Evolutionary conservation across 768 basidiomycete species (phyloP).

Genomic region (Trametes meyenii): DNA sequence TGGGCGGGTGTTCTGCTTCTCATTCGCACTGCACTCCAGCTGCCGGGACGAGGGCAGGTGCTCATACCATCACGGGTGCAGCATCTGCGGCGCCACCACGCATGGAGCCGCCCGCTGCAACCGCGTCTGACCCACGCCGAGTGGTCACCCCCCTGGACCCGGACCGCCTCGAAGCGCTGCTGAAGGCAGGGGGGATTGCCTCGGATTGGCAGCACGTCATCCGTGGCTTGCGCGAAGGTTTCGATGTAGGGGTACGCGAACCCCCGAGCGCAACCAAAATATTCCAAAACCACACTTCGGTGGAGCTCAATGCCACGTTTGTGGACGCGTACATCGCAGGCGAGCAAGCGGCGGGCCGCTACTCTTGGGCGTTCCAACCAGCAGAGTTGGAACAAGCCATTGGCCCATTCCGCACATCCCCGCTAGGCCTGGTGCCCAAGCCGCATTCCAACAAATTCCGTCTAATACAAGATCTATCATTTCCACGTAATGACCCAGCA

Average conservation of each 20-base stretch:
- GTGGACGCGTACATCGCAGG: conserved; percentile 37
- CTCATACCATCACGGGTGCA: conserved; percentile 35
- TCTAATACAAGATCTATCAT: conserved; percentile 38
- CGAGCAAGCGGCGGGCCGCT: conserved; percentile 37
- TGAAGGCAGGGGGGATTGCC: conserved; percentile 24
- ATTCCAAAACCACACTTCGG: conserved; percentile 41
- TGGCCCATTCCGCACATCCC: conserved; percentile 45
- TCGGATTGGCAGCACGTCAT: conserved; percentile 35
- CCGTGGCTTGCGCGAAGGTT: conserved; percentile 38
- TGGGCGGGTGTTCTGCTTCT: conserved; percentile 35
- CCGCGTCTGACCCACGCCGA: conserved; percentile 33
- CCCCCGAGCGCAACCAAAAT: conserved; percentile 26
- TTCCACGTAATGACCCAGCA: conserved; percentile 17
- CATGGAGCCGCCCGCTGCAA: conserved; percentile 38
- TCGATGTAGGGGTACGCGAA: conserved; percentile 37
- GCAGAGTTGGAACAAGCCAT: conserved; percentile 34
- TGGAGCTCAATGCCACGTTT: conserved; percentile 31
- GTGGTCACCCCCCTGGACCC: conserved; percentile 39
- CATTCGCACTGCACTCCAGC: conserved; percentile 24
- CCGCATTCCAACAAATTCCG: conserved; percentile 29
- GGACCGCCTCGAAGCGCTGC: conserved; percentile 15
- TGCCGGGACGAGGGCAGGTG: conserved; percentile 29
- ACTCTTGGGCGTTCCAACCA: conserved; percentile 36
- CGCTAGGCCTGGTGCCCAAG: conserved; percentile 44
- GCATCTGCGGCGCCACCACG: conserved; percentile 30